Evolutionary conservation across 2,329 filamentous ascomycete species (phyloP).

Genomic region (Botrytis fabae): DNA sequence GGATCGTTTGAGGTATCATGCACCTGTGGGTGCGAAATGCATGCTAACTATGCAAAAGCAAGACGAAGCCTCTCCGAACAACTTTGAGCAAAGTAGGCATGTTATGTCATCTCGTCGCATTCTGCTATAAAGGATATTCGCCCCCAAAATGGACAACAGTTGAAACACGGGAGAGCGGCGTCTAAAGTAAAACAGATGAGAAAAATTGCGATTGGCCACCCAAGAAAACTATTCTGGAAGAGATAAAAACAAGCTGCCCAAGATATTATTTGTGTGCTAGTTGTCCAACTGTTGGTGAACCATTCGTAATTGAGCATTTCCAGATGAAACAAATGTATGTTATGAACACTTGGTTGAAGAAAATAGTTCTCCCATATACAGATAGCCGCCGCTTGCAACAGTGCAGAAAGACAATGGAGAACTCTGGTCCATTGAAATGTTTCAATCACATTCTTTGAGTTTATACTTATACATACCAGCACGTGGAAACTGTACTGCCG

Average conservation of each 20-base stretch:
- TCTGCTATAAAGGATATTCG: not conserved
- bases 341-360: not conserved
- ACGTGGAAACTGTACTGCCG: not conserved
- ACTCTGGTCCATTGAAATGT: constrained; percentile 12
- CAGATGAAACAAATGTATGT: constrained; percentile 7
- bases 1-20: not conserved
- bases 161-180: constrained; percentile 12
- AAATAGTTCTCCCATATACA: not conserved
- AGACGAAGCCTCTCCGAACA: not conserved
- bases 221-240: not conserved
- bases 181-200: not conserved
- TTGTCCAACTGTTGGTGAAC: not conserved
- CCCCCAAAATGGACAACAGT: constrained; percentile 14
- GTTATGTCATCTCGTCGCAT: not conserved
- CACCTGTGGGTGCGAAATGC: not conserved
- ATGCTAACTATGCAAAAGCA: not conserved
- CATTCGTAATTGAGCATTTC: constrained; percentile 8
- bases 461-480: not conserved
- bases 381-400: constrained; percentile 16
- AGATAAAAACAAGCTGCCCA: constrained; percentile 4
- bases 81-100: constrained; percentile 3
- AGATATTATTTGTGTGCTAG: not conserved
- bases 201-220: not conserved
- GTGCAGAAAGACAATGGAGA: not conserved
- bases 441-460: constrained; percentile 10